Evolutionary conservation across 768 basidiomycete species (phyloP).

Genomic region (Mycena olivaceomarginata): DNA sequence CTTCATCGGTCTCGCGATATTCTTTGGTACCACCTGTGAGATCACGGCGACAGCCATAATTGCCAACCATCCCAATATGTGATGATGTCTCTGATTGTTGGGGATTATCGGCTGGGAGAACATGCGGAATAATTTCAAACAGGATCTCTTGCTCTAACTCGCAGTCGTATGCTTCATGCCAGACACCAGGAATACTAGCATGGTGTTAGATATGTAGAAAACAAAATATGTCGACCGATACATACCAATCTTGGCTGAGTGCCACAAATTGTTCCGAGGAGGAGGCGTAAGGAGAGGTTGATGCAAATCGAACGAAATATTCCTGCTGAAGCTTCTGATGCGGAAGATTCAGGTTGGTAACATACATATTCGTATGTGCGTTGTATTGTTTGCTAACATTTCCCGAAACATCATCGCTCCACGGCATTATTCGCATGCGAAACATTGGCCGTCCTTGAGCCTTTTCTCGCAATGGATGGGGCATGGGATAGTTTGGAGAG

Average conservation of each 20-base stretch:
- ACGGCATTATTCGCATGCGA: slow-evolving; percentile 1
- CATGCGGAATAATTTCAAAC: too few relatives aligned
- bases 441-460: slow-evolving; percentile 11
- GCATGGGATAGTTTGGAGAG: slow-evolving; percentile 41
- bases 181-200: too few relatives aligned
- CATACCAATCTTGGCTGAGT: too few relatives aligned
- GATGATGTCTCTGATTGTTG: too few relatives aligned
- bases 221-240: too few relatives aligned
- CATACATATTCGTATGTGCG: slow-evolving; percentile 44
- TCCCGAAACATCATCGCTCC: slow-evolving; percentile 28
- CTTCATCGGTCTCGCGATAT: slow-evolving; percentile 43
- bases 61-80: slow-evolving; percentile 32
- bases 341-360: slow-evolving; percentile 50
- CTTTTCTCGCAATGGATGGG: slow-evolving; percentile 28
- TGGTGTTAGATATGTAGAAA: too few relatives aligned
- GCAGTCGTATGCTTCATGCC: too few relatives aligned
- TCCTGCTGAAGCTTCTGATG: slow-evolving; percentile 51
- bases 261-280: too few relatives aligned
- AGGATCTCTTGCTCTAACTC: too few relatives aligned
- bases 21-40: slow-evolving; percentile 46
- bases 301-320: slow-evolving; percentile 54
- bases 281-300: slow-evolving; percentile 49
- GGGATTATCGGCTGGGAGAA: too few relatives aligned
- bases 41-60: slow-evolving; percentile 50
- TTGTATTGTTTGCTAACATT: slow-evolving; percentile 57